Base-by-base conservation (phyloP, 2,329 filamentous ascomycete genomes). In the Cytospora paraplurivora region DNA sequence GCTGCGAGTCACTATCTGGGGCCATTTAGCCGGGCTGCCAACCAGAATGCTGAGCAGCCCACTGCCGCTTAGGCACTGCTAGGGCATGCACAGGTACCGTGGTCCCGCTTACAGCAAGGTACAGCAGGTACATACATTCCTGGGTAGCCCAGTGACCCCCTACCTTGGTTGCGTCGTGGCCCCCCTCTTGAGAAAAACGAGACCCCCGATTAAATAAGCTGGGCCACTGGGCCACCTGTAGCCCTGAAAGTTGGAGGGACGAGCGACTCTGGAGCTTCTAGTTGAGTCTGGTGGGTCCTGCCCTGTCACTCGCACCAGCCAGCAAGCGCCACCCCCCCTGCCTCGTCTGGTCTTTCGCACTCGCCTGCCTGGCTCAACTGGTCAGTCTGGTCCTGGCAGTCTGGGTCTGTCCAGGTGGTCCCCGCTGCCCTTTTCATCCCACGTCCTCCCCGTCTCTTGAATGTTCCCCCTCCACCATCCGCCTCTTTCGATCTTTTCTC, bases 361-460 rank as follows among this genome's bases (percentile, higher is more conserved):
- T 52, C 47, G 58, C 34, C 51, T 54, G 59, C 59, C 55, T 61
- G 51, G 33, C 38, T 60, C 49, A 34, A 37, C 32, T 35, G 49
- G 57, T 41, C 27, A 27, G 27, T 27, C 27, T 27, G 27, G 27
- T 27, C 27, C 27, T 27, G 27, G 27, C 27, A 27, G 49, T 60
- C 32, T 56, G 54, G 54, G 54, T 21, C 54, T 56, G 35, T 32
- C 34, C 38, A 13, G 58, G 51, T 61, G 51, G 50, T 32, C 61
- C 56, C 56, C 64, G 61, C 55, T 51, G 59, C 37, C 63, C 59
- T 63, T 62, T 65, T 65, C 62, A 59, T 63, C 59, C 53, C 47
- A 49, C 59, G 21, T 63, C 53, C 35, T 51, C 58, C 62, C 65
- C 65, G 38, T 53, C 47, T 49, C 44, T 41, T 21, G n/a, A 47